Conservation (phyloP, 768 basidiomycete species). For the Boletus huronensis region DNA sequence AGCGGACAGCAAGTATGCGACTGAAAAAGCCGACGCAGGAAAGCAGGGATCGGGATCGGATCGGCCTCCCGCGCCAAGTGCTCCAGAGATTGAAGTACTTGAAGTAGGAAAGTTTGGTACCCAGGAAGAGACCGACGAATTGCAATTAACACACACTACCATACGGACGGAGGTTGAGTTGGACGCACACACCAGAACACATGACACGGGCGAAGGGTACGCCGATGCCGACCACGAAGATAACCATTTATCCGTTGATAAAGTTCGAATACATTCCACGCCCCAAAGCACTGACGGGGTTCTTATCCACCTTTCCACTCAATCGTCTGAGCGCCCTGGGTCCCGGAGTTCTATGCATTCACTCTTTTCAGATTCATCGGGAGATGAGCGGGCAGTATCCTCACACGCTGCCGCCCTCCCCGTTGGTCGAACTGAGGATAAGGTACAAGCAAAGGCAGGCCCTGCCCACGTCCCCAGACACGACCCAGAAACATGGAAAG, state of each 20-base stretch:
- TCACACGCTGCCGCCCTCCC: background rate
- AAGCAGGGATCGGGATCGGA: background rate
- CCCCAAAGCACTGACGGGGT: background rate
- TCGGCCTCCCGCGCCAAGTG: constrained; percentile 1
- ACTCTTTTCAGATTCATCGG: constrained; percentile 23
- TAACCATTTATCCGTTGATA: constrained; percentile 3
- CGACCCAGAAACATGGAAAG: constrained; percentile 29
- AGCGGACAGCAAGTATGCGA: background rate
- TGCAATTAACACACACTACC: background rate
- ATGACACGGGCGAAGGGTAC: background rate
- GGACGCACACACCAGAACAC: background rate
- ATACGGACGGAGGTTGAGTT: background rate
- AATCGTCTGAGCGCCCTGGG: background rate
- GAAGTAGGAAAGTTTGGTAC: constrained; percentile 11
- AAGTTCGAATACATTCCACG: constrained; percentile 1
- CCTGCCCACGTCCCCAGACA: constrained; percentile 11
- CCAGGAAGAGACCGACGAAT: constrained; percentile 11
- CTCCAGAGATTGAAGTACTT: constrained; percentile 5
- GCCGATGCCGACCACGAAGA: background rate
- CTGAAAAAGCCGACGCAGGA: background rate
- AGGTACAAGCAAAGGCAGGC: background rate
- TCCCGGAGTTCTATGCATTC: constrained; percentile 21
- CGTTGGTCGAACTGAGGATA: background rate
- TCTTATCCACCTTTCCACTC: background rate
- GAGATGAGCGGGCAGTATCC: background rate